Percentiles rank a stretch among this genome's conserved stretches.
Conservation (phyloP, 495 filamentous ascomycete species). For the Evernia prunastri region DNA sequence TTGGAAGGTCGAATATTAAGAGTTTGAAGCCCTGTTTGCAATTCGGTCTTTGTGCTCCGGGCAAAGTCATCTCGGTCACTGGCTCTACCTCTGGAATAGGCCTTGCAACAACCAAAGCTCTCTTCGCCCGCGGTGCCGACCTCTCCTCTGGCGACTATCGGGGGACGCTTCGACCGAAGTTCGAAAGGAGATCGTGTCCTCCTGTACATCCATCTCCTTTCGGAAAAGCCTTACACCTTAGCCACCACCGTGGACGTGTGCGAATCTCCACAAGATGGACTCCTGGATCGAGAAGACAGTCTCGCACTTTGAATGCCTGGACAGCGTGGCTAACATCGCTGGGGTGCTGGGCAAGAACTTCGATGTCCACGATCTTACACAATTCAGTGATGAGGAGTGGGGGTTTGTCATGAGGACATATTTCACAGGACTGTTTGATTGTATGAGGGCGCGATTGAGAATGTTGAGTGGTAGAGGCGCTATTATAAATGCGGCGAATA, state of each 20-base stretch:
- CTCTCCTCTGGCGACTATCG: background rate
- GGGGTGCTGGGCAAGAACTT: background rate
- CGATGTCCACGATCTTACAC: background rate
- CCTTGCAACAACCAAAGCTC: constrained; percentile 2
- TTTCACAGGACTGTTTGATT: background rate
- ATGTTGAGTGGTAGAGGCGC: background rate
- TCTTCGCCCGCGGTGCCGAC: background rate
- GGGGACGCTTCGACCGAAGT: too few species aligned
- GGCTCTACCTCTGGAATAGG: constrained; percentile 4
- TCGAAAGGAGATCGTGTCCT: background rate
- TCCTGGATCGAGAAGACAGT: background rate
- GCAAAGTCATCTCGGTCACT: background rate
- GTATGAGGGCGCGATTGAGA: background rate
- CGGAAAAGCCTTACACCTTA: background rate
- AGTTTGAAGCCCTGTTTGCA: background rate
- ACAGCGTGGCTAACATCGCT: background rate
- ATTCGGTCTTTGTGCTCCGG: too few species aligned
- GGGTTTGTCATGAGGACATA: background rate
- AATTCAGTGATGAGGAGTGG: background rate
- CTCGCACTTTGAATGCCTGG: background rate
- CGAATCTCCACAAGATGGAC: background rate
- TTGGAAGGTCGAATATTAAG: too few species aligned
- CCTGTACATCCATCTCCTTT: background rate
- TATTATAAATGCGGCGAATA: background rate
- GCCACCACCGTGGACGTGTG: background rate